Percentiles rank a stretch among this genome's conserved stretches.
Evolutionary conservation across 352 stramenopile genomes (phyloP).

Genomic region (Detonula confervacea): DNA sequence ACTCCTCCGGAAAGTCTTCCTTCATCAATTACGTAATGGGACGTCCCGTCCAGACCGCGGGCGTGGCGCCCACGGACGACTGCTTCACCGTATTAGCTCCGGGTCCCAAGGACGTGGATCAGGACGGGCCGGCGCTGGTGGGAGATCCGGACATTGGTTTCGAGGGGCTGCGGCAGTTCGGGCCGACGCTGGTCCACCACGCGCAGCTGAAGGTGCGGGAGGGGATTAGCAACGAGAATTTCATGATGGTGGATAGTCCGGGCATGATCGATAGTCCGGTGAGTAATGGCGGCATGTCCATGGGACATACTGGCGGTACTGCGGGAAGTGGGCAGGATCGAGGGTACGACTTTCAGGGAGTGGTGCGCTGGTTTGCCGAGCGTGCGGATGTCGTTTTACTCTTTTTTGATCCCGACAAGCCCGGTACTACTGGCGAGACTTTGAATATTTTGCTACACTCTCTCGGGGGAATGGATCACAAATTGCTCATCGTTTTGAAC

Average conservation of each 20-base stretch:
- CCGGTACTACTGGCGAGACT: conserved; percentile 98
- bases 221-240: conserved; percentile 90
- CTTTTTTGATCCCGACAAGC: conserved; percentile 99
- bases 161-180: conserved; percentile 93
- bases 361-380: conserved; percentile 98
- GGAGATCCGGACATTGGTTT: conserved; percentile 99
- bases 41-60: conserved; percentile 95
- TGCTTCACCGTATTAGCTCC: conserved; percentile 99
- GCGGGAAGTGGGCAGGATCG: conserved; percentile 79
- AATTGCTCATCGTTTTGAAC: conserved; percentile 99
- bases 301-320: conserved; percentile 21
- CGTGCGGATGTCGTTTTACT: conserved; percentile 98
- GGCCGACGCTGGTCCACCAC: conserved; percentile 97
- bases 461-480: conserved; percentile 98
- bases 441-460: conserved; percentile 96
- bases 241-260: conserved; percentile 98
- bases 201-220: conserved; percentile 97
- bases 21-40: conserved; percentile 99
- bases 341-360: conserved; percentile 97
- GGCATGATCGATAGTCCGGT: conserved; percentile 99
- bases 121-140: conserved; percentile 93
- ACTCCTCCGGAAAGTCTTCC: conserved; percentile 97
- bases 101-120: conserved; percentile 94
- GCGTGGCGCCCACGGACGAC: conserved; percentile 99
- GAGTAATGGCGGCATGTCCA: conserved; percentile 78